Base-by-base conservation (phyloP, 2,329 filamentous ascomycete species). In the Monilinia laxa region DNA sequence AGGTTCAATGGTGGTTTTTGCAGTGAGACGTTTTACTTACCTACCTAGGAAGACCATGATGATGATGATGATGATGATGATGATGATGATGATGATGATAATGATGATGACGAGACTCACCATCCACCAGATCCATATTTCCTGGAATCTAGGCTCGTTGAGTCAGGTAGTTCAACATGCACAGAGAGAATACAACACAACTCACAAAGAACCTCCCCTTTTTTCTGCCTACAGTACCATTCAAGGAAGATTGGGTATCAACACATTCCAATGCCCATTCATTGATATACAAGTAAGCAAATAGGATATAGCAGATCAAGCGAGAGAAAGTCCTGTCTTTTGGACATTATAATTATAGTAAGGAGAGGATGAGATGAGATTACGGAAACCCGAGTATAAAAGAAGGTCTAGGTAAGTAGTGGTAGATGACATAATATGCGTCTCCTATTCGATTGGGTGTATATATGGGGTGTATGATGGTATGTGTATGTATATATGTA, bases 381-480 rank as follows among this genome's bases (percentile, higher is more conserved):
- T 23, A 18, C 45, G 28, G 28, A 60, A 60, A 49, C 45, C 57
- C 57, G 57, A 60, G 57, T 60, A 38, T 49, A 16, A 31, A 31
- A 35, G 12, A 25, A 59, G 40, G 11, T 35, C 11, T 31, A 47
- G 42, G 14, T 20, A 18, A 45, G 6, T 42, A 42, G 12, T 42
- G 16, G 40, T 16, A 45, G 12, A 45, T 58, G 18, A 20, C 28
- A 42, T 18, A 18, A 28, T n/a, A 45, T 31, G n/a, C n/a, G n/a
- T 28, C 28, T 28, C 28, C 28, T 28, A 28, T 28, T 28, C 28
- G 4, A 28, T 28, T 28, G 4, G 28, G 28, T 28, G 28, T 28
- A 28, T 28, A 28, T 28, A 28, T 28, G 28, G 3, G 28, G 6
- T 20, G 42, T 14, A 20, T 47, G 4, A 16, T 1, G 20, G 7